Evolutionary conservation across 1,139 yeast species (phyloP).

Genomic region (Diutina siamensis): DNA sequence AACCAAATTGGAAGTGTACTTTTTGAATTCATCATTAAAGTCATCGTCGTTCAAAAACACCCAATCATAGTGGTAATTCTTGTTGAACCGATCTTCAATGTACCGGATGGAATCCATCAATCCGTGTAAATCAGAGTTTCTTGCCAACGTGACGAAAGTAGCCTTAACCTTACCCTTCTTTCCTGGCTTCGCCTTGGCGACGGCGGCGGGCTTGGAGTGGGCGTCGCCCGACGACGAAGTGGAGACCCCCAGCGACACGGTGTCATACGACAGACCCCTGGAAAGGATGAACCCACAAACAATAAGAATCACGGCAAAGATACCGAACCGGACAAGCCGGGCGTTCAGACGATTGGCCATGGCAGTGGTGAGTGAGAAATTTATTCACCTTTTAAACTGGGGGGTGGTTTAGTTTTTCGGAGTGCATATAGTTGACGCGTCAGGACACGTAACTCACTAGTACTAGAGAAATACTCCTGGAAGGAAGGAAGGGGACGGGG

Average conservation of each 20-base stretch:
- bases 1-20: not conserved
- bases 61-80: slow-evolving; percentile 4
- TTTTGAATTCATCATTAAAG: slow-evolving; percentile 5
- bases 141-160: slow-evolving; percentile 3
- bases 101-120: slow-evolving; percentile 9
- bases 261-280: slow-evolving; percentile 38
- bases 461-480: too few species aligned
- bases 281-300: slow-evolving; percentile 51
- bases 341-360: slow-evolving; percentile 46
- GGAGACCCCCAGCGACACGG: not conserved
- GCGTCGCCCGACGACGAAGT: not conserved
- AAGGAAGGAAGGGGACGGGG: too few species aligned
- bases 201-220: not conserved
- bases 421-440: too few species aligned
- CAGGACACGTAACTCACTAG: not conserved
- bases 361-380: slow-evolving; percentile 11
- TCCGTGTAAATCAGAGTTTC: slow-evolving; percentile 4
- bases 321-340: slow-evolving; percentile 47
- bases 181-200: not conserved
- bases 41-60: slow-evolving; percentile 5
- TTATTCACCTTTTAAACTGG: not conserved
- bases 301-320: slow-evolving; percentile 45
- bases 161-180: slow-evolving; percentile 6
- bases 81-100: slow-evolving; percentile 6
- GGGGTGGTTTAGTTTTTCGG: not conserved